These are phyloP conservation scores for Alternaria hordeiaustralica DNA, from an alignment of 2,329 filamentous ascomycete species.

Conservation along the genomic window DNA sequence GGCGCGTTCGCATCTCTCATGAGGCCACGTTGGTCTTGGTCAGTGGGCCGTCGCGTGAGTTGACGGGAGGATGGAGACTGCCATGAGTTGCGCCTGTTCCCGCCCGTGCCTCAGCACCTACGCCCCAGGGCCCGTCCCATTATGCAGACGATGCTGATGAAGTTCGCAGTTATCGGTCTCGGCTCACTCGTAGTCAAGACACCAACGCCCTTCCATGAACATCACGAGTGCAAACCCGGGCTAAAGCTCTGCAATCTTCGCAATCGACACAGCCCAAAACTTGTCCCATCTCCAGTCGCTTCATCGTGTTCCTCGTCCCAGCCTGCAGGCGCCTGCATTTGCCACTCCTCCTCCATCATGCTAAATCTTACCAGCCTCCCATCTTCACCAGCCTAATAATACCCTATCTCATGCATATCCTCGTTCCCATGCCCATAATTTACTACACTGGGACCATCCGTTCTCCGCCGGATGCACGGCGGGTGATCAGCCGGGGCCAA, in stretches of 20 bases:
- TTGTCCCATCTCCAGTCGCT: background rate
- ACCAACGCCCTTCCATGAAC: background rate
- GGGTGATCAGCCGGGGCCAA: constrained; percentile 13
- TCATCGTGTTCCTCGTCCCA: background rate
- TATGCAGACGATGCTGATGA: constrained; percentile 1
- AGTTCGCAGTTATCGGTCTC: constrained; percentile 7
- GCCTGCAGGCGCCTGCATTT: background rate
- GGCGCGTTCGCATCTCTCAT: constrained; percentile 10
- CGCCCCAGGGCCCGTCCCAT: constrained; percentile 9
- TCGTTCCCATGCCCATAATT: constrained; percentile 11
- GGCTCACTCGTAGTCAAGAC: background rate
- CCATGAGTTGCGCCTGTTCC: background rate
- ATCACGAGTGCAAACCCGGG: background rate
- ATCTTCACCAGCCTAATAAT: constrained; percentile 14
- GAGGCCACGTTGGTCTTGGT: constrained; percentile 22
- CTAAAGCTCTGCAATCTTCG: background rate
- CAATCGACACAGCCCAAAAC: background rate
- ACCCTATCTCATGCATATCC: constrained; percentile 6
- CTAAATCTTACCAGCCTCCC: background rate
- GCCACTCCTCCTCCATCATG: background rate
- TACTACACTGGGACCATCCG: constrained; percentile 27
- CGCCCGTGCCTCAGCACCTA: constrained; percentile 1
- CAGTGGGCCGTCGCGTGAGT: constrained; percentile 14
- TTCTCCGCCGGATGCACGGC: constrained; percentile 20
- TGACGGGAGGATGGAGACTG: background rate